Percentiles rank a stretch among this genome's conserved stretches.
Evolutionary conservation across 2,329 filamentous ascomycete species (phyloP).

Genomic region (Metarhizium album): DNA sequence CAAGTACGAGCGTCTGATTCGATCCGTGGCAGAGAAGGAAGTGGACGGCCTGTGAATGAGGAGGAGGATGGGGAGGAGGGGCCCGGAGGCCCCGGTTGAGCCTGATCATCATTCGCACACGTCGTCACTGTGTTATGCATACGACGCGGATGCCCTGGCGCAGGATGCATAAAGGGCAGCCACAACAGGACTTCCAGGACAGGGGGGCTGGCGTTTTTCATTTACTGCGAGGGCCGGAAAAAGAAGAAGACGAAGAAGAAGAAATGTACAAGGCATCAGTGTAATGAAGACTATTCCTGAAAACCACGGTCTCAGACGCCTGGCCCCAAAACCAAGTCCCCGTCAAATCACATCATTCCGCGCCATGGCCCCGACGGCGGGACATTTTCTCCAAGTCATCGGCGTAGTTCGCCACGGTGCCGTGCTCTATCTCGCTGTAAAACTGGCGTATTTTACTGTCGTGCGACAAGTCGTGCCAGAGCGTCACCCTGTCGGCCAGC

Average conservation of each 20-base stretch:
- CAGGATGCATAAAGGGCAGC: background rate
- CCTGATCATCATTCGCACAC: background rate
- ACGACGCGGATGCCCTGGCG: background rate
- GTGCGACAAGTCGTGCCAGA: background rate
- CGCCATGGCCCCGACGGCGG: no score
- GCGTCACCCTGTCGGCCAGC: background rate
- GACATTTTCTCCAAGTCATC: background rate
- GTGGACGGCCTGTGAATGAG: slow-evolving; percentile 12
- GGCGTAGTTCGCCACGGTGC: background rate
- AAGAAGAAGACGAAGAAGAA: background rate
- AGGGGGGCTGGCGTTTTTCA: no score
- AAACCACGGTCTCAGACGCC: background rate
- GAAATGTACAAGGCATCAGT: background rate
- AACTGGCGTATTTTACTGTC: background rate
- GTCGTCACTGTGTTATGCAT: background rate
- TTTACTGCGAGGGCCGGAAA: background rate
- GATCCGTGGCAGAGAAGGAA: slow-evolving; percentile 25
- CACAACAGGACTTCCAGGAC: background rate
- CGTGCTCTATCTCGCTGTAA: background rate
- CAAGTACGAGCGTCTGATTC: slow-evolving; percentile 27
- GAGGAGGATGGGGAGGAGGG: no score
- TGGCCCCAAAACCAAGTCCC: no score
- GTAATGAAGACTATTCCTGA: background rate
- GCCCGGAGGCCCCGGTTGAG: background rate
- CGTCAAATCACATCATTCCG: no score